Percentiles rank a stretch among this genome's conserved stretches.
These are phyloP conservation scores for Sphagnurus paluster DNA, from an alignment of 1,284 basidiomycete species.

Conservation along the genomic window DNA sequence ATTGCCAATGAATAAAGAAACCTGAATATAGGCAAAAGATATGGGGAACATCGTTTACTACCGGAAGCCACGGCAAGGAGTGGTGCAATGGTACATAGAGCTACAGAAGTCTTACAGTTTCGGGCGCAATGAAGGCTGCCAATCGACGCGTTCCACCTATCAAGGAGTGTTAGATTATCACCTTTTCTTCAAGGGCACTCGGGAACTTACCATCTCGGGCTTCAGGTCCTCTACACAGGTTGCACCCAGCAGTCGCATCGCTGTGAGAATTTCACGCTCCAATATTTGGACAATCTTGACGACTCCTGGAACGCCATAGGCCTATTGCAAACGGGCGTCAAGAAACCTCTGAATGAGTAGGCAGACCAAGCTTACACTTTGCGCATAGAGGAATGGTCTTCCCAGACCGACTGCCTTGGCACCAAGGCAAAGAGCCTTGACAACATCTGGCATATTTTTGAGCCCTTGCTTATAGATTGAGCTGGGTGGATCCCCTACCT, in stretches of 20 bases:
- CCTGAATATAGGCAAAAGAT: too few relatives aligned
- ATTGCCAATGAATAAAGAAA: too few relatives aligned
- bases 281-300: constrained; percentile 73
- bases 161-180: neutral
- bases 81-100: neutral
- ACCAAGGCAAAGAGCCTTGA: constrained; percentile 91
- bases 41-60: too few relatives aligned
- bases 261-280: constrained; percentile 78
- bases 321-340: constrained; percentile 39
- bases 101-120: constrained; percentile 35
- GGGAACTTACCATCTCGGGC: constrained; percentile 70
- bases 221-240: constrained; percentile 68
- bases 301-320: constrained; percentile 84
- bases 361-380: constrained; percentile 56
- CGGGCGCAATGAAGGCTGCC: constrained; percentile 48
- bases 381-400: constrained; percentile 87
- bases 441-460: constrained; percentile 77
- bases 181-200: neutral
- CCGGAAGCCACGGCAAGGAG: neutral
- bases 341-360: neutral
- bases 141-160: constrained; percentile 66
- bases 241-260: constrained; percentile 81
- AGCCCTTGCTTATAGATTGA: too few relatives aligned
- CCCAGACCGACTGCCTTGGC: constrained; percentile 90
- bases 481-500: constrained; percentile 42